Evolutionary conservation across 164 flowering plant species (phyloP), one percentile per base, ranked within the genome.

Genomic region (Akebia trifoliata): DNA sequence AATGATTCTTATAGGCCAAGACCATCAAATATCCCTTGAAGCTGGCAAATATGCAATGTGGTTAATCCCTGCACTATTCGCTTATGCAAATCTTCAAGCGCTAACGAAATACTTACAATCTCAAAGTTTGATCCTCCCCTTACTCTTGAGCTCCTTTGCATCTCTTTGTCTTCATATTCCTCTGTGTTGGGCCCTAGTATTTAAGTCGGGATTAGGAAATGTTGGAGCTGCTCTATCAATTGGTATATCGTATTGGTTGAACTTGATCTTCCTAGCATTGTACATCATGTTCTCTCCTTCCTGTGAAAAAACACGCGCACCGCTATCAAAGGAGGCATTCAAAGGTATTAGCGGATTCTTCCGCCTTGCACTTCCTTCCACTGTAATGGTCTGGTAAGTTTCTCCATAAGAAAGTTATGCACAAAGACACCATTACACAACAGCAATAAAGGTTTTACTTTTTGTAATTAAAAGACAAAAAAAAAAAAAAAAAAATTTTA

Each of bases 351-450:
- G 67, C 21, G 76, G 76, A 58, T 89, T 89, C 66, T 79, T 87
- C 37, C 70, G 77, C 6, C 73, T 81, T 5, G 95, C 97, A 4
- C 30, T 93, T 31, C 90, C 98, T 69, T 93, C 98, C 38, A 83
- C 94, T 43, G 65, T 78, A 4, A 92, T 92, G 98, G 63, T 80
- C 26, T 89, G 96, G 98, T 88, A 76, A 65, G 29, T 8, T 31
- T 59, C 3, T 3, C n/a, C n/a, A n/a, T n/a, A n/a, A n/a, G n/a
- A n/a, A n/a, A n/a, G n/a, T n/a, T n/a, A n/a, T n/a, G n/a, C n/a
- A n/a, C n/a, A n/a, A n/a, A n/a, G n/a, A n/a, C n/a, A n/a, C n/a
- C n/a, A n/a, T n/a, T n/a, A n/a, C n/a, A n/a, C n/a, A n/a, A n/a
- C n/a, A n/a, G n/a, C n/a, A 24, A 8, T 17, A 12, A 21, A 0